A percentile compares a stretch with the other conserved stretches of the same genome.
Conservation (phyloP, 78 protist genomes). For the Chrysochromulina tobinii region DNA sequence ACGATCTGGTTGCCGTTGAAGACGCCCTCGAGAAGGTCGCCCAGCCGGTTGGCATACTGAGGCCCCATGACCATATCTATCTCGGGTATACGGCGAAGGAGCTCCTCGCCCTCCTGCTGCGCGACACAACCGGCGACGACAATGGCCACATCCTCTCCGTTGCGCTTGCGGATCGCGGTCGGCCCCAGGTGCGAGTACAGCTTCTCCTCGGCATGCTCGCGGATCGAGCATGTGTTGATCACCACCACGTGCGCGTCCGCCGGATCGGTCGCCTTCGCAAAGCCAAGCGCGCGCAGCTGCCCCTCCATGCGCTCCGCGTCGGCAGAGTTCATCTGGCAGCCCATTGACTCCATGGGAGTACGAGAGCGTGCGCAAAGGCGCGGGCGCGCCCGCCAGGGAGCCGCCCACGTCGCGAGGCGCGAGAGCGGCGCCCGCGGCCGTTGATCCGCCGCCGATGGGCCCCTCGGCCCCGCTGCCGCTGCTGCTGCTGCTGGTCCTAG, state of each 20-base stretch:
- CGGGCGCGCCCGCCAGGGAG: not conserved
- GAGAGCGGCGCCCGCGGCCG: too few relatives aligned
- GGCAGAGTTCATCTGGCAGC: constrained; percentile 52
- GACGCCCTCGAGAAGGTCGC: constrained; percentile 43
- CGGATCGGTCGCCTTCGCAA: not conserved
- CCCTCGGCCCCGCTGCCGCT: too few relatives aligned
- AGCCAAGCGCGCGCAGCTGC: constrained; percentile 31
- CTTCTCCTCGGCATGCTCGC: constrained; percentile 51
- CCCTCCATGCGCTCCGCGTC: constrained; percentile 54
- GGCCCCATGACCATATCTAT: constrained; percentile 49
- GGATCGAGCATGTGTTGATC: constrained; percentile 51
- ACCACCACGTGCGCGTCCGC: constrained; percentile 9
- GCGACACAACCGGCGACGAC: constrained; percentile 59
- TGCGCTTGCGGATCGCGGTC: constrained; percentile 39
- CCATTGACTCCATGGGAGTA: not conserved
- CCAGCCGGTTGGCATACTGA: constrained; percentile 44
- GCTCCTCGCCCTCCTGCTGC: constrained; percentile 47
- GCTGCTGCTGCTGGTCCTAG: too few relatives aligned
- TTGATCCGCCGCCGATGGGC: too few relatives aligned
- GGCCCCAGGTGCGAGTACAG: constrained; percentile 42
- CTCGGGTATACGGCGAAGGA: constrained; percentile 47
- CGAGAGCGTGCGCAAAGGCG: not conserved
- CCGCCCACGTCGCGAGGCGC: not conserved
- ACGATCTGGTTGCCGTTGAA: constrained; percentile 47
- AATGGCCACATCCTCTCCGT: constrained; percentile 30